Conservation (phyloP, 2,329 filamentous ascomycete genomes). For the Claviceps humidiphila region DNA sequence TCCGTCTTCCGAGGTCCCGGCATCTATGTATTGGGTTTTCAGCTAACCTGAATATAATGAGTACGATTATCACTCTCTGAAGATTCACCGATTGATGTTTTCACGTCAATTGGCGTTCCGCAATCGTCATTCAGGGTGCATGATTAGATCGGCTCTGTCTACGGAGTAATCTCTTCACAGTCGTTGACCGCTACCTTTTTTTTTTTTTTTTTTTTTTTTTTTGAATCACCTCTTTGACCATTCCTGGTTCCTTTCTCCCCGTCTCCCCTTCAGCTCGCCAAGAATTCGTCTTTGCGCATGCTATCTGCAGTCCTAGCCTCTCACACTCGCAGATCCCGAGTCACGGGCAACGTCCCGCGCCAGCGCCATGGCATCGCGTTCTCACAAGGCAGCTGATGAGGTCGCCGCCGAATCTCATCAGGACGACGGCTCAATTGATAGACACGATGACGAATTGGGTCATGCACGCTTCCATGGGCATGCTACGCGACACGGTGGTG, state of each 20-base stretch:
- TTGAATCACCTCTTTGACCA: neutral
- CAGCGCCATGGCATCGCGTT: constrained; percentile 3
- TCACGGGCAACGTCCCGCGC: neutral
- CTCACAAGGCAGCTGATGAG: neutral
- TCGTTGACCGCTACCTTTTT: neutral
- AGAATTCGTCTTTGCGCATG: no score
- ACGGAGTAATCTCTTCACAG: no score
- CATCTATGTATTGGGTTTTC: neutral
- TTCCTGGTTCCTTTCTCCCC: neutral
- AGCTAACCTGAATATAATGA: neutral
- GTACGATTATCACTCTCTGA: neutral
- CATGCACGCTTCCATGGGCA: constrained; percentile 9
- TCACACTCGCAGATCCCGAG: no score
- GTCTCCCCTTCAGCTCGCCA: neutral
- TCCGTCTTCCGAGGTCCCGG: neutral
- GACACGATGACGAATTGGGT: constrained; percentile 6
- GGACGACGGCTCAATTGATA: constrained; percentile 10
- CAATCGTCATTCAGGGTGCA: neutral
- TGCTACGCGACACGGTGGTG: constrained; percentile 6
- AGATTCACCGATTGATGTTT: neutral
- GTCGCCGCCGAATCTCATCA: constrained; percentile 2
- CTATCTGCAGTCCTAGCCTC: no score
- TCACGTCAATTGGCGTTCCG: neutral
- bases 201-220: neutral
- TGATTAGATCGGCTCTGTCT: no score